phyloP scores from a whole-genome alignment of 225 moss, liverwort and hornwort species.

The Bryum argenteum region DNA sequence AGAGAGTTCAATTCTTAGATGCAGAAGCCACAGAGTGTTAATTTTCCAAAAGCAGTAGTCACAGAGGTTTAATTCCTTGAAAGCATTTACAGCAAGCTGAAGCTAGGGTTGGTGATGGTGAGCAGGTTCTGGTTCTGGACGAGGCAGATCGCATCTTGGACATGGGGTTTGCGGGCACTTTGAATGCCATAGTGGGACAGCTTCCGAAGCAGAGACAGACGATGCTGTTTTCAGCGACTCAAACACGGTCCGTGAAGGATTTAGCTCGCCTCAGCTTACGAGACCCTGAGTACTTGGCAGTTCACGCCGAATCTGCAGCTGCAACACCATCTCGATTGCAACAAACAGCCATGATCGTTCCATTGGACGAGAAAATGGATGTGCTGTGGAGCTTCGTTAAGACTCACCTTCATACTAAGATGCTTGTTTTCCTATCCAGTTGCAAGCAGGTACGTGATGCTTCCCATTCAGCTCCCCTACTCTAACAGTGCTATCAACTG shows the following conservation, averaged over 20 bases:
- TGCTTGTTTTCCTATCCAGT: conserved; percentile 87
- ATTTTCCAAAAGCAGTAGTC: background rate
- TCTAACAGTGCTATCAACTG: too few species aligned
- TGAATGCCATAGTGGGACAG: conserved; percentile 91
- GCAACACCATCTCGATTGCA: conserved; percentile 90
- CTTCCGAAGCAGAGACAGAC: conserved; percentile 92
- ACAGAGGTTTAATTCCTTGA: background rate
- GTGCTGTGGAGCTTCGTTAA: conserved; percentile 97
- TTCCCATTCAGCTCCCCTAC: background rate
- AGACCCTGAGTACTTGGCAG: conserved; percentile 95
- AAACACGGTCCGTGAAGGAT: conserved; percentile 92
- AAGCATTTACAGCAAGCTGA: conserved; percentile 10
- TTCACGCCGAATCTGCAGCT: conserved; percentile 92
- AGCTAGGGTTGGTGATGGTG: conserved; percentile 26
- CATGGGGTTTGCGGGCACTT: conserved; percentile 83
- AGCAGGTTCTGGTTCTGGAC: conserved; percentile 86
- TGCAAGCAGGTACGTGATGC: conserved; percentile 78
- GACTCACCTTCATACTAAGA: conserved; percentile 83
- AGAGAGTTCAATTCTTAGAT: background rate
- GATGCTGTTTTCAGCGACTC: conserved; percentile 93
- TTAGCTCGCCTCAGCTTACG: conserved; percentile 92
- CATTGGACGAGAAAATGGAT: conserved; percentile 92
- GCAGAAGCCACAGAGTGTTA: background rate
- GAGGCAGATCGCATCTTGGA: conserved; percentile 99
- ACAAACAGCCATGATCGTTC: conserved; percentile 89